Conservation (phyloP, 768 basidiomycete genomes). For the Auricularia sp. region DNA sequence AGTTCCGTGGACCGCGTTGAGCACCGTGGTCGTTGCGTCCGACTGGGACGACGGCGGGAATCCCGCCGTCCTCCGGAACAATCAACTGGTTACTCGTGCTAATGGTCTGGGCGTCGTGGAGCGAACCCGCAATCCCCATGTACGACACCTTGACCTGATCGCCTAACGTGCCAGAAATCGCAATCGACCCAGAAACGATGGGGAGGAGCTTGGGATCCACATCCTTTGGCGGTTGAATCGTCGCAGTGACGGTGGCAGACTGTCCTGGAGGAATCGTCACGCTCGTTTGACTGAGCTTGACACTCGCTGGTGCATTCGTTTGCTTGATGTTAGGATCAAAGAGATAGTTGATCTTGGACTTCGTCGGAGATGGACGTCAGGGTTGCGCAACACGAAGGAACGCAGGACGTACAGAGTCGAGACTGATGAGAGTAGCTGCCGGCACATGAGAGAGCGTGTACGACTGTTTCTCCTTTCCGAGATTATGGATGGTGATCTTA, state of each 20-base stretch:
- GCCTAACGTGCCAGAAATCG: neutral
- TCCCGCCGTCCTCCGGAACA: no score
- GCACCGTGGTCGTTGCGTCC: slow-evolving; percentile 14
- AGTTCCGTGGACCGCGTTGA: neutral
- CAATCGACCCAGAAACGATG: slow-evolving; percentile 5
- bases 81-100: neutral
- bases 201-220: slow-evolving; percentile 3
- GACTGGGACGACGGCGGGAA: slow-evolving; percentile 29
- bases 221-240: neutral
- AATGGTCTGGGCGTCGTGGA: neutral
- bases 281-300: neutral
- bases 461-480: neutral
- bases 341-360: neutral
- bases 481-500: slow-evolving; percentile 1
- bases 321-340: neutral
- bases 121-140: neutral
- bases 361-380: neutral
- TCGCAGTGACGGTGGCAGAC: neutral
- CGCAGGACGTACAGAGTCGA: neutral
- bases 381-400: neutral
- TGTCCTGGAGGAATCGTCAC: slow-evolving; percentile 1
- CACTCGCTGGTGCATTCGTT: neutral
- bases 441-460: neutral
- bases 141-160: slow-evolving; percentile 3
- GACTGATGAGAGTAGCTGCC: neutral